Base-by-base conservation (phyloP, 306 rosid genomes). In the Abrus precatorius region DNA sequence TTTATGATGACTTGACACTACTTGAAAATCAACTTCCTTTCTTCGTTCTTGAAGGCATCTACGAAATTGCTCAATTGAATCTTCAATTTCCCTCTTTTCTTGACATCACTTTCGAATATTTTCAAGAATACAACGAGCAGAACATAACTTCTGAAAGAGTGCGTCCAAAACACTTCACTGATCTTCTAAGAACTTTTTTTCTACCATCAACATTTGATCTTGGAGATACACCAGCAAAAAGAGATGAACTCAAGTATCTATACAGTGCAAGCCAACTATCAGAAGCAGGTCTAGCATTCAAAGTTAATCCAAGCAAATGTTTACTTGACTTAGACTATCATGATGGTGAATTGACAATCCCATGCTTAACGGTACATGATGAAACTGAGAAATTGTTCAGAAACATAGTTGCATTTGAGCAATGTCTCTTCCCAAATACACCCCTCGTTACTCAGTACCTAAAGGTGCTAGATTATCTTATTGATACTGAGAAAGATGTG, bases 341-440 rank as follows among this genome's bases (percentile, higher is more conserved):
- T 4, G 4, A 36, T 2, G 40, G 40, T 0, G 40, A 2, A 4
- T 36, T 36, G 4, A 4, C 2, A 36, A 36, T 36, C 4, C 40
- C 40, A 1, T 10, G 43, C 6, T 28, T 79, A 8, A 27, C 11
- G 29, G 7, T 76, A 41, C 1, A 27, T 29, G 79, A 12, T 10
- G 6, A 8, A 2, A 62, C 80, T 0, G 85, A 87, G 73, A 13
- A 45, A 36, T 3, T 20, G 6, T 6, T 79, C 50, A n/a, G 84
- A n/a, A 87, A 85, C 20, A 1, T 78, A 2, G 3, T 82, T 7
- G 86, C 88, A 3, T 84, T 84, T 50, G 90, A 87, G 79, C 80
- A 72, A 45, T 67, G 85, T 47, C 69, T 71, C 38, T 40, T 29
- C 43, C 11, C 13, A 0, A 0, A 0, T 9, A 34, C 74, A 27